Evolutionary conservation across 257 asterid species (phyloP).

Genomic region (Dorcoceras hygrometricum): DNA sequence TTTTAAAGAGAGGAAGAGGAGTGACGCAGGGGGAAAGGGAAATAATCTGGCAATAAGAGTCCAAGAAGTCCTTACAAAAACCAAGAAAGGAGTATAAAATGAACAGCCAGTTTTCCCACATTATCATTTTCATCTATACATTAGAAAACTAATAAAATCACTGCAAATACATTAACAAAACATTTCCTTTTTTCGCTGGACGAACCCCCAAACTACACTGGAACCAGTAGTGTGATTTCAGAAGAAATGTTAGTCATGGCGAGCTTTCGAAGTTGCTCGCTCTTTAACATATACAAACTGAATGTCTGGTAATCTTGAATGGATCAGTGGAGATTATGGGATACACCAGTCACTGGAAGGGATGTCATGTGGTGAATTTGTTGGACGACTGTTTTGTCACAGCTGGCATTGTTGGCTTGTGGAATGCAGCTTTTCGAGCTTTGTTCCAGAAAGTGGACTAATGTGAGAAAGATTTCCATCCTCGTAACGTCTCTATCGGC

Average conservation of each 20-base stretch:
- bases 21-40: no score
- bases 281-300: conserved; percentile 48
- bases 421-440: conserved; percentile 35
- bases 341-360: conserved; percentile 35
- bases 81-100: not conserved
- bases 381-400: conserved; percentile 29
- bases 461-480: conserved; percentile 61
- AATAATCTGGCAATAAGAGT: no score
- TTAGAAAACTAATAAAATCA: not conserved
- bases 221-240: conserved; percentile 22
- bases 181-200: not conserved
- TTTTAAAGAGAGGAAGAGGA: no score
- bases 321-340: conserved; percentile 33
- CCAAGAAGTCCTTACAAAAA: not conserved
- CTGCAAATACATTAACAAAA: not conserved
- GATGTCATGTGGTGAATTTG: conserved; percentile 40
- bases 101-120: not conserved
- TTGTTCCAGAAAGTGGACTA: conserved; percentile 63
- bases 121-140: not conserved
- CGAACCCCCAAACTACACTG: not conserved
- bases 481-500: conserved; percentile 68
- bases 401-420: conserved; percentile 28
- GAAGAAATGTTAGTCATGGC: conserved; percentile 49
- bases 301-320: not conserved
- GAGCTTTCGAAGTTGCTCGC: conserved; percentile 36